These are phyloP conservation scores for Sporobolomyces phaffii DNA, from an alignment of 768 basidiomycete species.

Conservation along the genomic window DNA sequence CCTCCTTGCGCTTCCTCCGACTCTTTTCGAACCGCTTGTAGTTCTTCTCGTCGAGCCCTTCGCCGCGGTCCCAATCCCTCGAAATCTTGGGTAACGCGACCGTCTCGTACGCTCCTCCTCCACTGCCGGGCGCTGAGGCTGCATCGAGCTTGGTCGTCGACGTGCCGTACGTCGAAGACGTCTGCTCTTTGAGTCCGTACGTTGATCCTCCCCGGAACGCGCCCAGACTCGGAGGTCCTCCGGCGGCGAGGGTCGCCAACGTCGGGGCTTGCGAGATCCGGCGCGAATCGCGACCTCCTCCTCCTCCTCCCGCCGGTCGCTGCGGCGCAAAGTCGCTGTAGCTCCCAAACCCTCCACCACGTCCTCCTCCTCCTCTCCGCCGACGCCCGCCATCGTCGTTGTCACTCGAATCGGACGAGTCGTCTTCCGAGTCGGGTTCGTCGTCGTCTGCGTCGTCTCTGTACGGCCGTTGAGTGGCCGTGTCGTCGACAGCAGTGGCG, in stretches of 20 bases:
- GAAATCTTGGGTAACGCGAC: conserved; percentile 11
- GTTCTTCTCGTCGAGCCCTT: conserved; percentile 20
- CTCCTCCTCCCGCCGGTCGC: not conserved
- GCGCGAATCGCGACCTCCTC: too few relatives aligned
- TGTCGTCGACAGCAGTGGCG: not conserved
- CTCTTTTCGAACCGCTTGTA: not conserved
- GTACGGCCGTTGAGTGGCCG: not conserved
- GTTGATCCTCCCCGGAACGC: not conserved
- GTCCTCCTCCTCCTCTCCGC: too few relatives aligned
- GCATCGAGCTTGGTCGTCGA: too few relatives aligned
- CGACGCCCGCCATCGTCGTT: too few relatives aligned
- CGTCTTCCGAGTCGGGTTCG: conserved; percentile 3
- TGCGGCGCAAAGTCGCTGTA: not conserved
- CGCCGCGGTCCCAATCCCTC: conserved; percentile 12
- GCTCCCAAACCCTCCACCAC: conserved; percentile 6
- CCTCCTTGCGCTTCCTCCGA: not conserved
- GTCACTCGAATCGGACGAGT: not conserved
- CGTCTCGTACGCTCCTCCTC: conserved; percentile 1
- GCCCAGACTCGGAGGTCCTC: not conserved
- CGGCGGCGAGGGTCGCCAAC: not conserved
- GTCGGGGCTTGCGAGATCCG: not conserved
- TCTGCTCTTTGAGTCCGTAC: conserved; percentile 1
- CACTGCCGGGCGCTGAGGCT: too few relatives aligned
- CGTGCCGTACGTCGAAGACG: not conserved
- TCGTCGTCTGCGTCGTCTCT: not conserved